Evolutionary conservation across 139 green algal genomes (phyloP), one percentile per base, ranked within the genome.

Genomic region (Zygnema cylindricum): DNA sequence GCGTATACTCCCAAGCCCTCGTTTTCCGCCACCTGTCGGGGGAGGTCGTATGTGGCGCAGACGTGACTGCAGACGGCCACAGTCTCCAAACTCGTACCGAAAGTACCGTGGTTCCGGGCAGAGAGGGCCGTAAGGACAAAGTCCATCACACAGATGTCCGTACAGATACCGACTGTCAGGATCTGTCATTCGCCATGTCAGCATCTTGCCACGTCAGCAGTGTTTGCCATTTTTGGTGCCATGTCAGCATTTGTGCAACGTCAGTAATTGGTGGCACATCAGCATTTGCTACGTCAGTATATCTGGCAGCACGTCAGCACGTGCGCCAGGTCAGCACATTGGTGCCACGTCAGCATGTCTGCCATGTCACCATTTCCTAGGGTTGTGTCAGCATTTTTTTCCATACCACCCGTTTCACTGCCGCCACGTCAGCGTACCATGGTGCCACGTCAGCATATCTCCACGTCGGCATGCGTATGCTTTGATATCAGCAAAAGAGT

Each of bases 111-210:
- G 86, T 91, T 91, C 23, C 86, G 86, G 23, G 86, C 86, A 33
- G 86, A 91, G 25, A 91, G 86, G 23, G 40, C 81, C 3, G 79
- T 89, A 21, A 90, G 25, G 16, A 91, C 86, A 69, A 91, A 91
- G 38, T 89, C 86, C 36, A 91, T 57, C 36, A 91, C 86, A n/a
- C 86, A 91, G 32, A 91, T 84, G 81, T 91, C 86, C 23, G 86
- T 91, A 33, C 86, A 91, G 1, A 91, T 91, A 49, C 86, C 86
- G 32, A 90, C 85, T 11, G 81, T 71, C n/a, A 90, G 3, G 30
- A 90, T 77, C 85, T 90, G 85, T n/a, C 76, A 40, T 16, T 23
- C 23, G 21, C n/a, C n/a, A n/a, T n/a, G n/a, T n/a, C n/a, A n/a
- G n/a, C n/a, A n/a, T n/a, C n/a, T n/a, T n/a, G n/a, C n/a, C n/a